Percentiles rank a stretch among this genome's conserved stretches.
Evolutionary conservation across 148 eudicot species (phyloP).

Genomic region (Dianthus caryophyllus): DNA sequence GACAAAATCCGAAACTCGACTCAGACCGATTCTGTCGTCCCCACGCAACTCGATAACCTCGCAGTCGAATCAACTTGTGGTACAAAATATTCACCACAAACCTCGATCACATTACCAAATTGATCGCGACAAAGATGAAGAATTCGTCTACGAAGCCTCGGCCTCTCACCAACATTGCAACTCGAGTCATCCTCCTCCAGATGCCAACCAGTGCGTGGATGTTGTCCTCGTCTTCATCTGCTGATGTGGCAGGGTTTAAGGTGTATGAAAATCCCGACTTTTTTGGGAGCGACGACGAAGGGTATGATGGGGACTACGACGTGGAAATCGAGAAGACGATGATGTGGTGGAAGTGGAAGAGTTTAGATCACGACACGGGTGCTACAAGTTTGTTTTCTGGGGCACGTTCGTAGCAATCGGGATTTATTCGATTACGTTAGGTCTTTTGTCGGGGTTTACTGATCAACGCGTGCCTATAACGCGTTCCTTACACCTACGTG

Average conservation of each 20-base stretch:
- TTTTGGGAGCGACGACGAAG: neutral
- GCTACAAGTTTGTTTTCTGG: constrained; percentile 11
- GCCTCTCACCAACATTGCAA: neutral
- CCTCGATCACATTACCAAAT: neutral
- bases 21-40: neutral
- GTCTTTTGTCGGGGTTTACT: neutral
- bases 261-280: neutral
- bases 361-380: neutral
- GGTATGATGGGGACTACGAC: too few species aligned
- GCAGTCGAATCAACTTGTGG: neutral
- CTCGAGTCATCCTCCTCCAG: constrained; percentile 2
- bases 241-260: neutral
- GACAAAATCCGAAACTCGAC: constrained; percentile 18
- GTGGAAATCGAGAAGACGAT: too few species aligned
- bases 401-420: constrained; percentile 6
- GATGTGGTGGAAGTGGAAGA: too few species aligned
- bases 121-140: constrained; percentile 1
- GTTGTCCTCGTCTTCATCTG: neutral
- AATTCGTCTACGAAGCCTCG: neutral
- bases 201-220: neutral
- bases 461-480: constrained; percentile 12
- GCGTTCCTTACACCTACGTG: constrained; percentile 21
- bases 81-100: neutral
- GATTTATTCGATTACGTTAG: constrained; percentile 2
- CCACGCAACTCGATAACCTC: neutral